phyloP scores from a whole-genome alignment of 805 yeast species.

The Candida coleopterorum region DNA sequence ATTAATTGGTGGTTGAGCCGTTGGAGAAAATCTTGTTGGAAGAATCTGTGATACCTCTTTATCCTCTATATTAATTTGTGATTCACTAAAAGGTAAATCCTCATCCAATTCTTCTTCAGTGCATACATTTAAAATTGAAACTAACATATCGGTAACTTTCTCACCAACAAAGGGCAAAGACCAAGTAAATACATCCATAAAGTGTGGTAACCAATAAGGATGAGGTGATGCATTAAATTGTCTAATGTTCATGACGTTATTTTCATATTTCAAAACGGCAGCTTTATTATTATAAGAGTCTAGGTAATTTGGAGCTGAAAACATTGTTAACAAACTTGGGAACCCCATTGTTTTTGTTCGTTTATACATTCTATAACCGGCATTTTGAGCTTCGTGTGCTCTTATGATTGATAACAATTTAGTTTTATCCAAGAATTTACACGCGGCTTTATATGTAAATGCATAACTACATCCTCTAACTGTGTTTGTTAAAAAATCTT shows the following conservation, averaged over 20 bases:
- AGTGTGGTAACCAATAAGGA: constrained; percentile 95
- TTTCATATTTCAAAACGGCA: constrained; percentile 87
- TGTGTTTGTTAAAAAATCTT: constrained; percentile 56
- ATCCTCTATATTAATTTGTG: constrained; percentile 13
- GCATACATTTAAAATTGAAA: constrained; percentile 85
- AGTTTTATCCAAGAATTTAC: constrained; percentile 72
- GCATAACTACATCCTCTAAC: constrained; percentile 92
- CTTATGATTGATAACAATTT: constrained; percentile 80
- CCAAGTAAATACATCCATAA: constrained; percentile 98
- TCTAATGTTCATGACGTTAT: constrained; percentile 89
- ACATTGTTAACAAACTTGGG: constrained; percentile 85
- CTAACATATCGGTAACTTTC: constrained; percentile 89
- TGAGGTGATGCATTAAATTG: constrained; percentile 92
- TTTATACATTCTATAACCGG: constrained; percentile 92
- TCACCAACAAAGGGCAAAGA: constrained; percentile 96
- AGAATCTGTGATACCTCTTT: constrained; percentile 1
- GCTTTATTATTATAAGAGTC: constrained; percentile 94
- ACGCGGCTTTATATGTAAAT: constrained; percentile 76
- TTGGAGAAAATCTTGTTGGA: neutral
- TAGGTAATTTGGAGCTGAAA: constrained; percentile 92
- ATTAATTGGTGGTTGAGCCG: constrained; percentile 2
- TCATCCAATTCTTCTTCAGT: constrained; percentile 91
- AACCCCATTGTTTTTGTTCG: constrained; percentile 80
- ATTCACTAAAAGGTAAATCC: constrained; percentile 51
- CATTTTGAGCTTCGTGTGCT: constrained; percentile 98